These are phyloP conservation scores for Parathielavia hyrcaniae DNA, from an alignment of 495 filamentous ascomycete species.

Conservation along the genomic window DNA sequence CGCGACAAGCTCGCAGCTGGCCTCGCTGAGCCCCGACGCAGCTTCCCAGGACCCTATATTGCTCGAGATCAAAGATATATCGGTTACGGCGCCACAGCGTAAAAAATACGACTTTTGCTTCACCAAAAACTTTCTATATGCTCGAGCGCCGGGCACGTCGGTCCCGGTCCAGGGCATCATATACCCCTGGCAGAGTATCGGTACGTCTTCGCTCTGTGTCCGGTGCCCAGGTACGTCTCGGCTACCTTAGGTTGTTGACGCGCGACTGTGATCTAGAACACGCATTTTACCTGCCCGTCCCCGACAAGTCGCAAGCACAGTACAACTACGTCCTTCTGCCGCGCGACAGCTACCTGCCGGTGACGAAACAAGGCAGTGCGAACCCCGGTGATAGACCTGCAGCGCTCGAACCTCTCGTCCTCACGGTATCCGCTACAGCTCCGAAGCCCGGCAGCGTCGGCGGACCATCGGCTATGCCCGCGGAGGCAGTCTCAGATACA, in stretches of 20 bases:
- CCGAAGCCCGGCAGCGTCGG: constrained; percentile 56
- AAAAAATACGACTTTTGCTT: constrained; percentile 88
- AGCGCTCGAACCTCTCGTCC: constrained; percentile 67
- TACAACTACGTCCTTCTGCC: constrained; percentile 88
- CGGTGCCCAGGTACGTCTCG: too few relatives aligned
- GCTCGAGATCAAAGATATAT: constrained; percentile 63
- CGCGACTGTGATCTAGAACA: constrained; percentile 52
- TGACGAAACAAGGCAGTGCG: constrained; percentile 22
- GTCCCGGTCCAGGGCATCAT: constrained; percentile 61
- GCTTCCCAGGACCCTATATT: constrained; percentile 45
- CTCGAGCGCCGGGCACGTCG: constrained; percentile 56
- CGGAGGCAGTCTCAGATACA: constrained; percentile 50
- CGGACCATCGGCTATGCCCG: constrained; percentile 39
- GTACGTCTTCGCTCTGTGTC: constrained; percentile 45
- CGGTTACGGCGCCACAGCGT: constrained; percentile 72
- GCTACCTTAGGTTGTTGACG: too few relatives aligned
- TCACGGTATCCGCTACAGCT: constrained; percentile 67
- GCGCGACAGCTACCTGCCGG: constrained; percentile 50
- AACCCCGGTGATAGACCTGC: constrained; percentile 29
- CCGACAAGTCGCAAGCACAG: constrained; percentile 82
- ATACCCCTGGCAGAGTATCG: constrained; percentile 64
- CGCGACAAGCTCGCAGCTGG: constrained; percentile 10
- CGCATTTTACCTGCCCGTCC: constrained; percentile 74
- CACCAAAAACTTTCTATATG: constrained; percentile 58
- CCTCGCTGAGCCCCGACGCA: constrained; percentile 21